phyloP scores from a whole-genome alignment of 805 yeast species.

The Starmerella sp. region DNA sequence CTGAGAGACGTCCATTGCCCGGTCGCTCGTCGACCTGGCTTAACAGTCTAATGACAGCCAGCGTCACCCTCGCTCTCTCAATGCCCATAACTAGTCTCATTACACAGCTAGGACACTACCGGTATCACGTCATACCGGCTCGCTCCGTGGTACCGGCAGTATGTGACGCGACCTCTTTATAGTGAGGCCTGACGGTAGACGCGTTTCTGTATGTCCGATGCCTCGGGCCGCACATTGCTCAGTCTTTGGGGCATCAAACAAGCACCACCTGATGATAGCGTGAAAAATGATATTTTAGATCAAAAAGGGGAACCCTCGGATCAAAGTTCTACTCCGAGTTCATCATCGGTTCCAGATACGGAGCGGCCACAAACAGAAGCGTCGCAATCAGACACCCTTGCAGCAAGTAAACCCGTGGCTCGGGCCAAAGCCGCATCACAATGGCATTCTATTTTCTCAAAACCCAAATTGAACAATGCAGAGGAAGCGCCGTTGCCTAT shows the following conservation, averaged over 20 bases:
- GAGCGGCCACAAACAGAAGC: too few species aligned
- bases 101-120: too few species aligned
- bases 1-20: conserved; percentile 40
- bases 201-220: conserved; percentile 5
- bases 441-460: background rate
- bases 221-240: conserved; percentile 2
- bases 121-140: too few species aligned
- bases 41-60: too few species aligned
- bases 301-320: background rate
- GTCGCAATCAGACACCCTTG: too few species aligned
- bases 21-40: background rate
- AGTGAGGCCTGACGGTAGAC: background rate
- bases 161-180: background rate
- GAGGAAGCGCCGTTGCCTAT: background rate
- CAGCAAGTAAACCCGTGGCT: background rate
- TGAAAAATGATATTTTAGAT: background rate
- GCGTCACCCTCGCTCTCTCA: too few species aligned
- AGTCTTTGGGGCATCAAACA: conserved; percentile 3
- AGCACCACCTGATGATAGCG: background rate
- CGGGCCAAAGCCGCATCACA: background rate
- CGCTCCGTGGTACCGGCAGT: background rate
- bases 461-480: background rate
- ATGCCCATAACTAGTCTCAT: background rate
- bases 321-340: background rate
- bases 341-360: background rate